These are phyloP conservation scores for Axilococcus clingmanii DNA, from an alignment of 139 green algal genomes.

Conservation along the genomic window DNA sequence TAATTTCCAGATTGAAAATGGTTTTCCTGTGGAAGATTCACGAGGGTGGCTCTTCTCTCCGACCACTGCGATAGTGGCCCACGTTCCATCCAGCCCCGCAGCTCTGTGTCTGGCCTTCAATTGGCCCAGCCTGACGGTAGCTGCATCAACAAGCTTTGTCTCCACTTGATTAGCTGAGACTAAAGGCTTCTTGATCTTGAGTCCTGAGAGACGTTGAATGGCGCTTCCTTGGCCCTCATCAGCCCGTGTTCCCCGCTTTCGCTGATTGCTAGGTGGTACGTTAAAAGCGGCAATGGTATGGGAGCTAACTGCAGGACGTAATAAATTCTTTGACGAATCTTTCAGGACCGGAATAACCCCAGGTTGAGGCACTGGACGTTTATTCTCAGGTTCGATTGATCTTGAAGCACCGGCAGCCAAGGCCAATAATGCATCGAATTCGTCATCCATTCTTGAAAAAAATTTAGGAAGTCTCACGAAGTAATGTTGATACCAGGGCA, in stretches of 20 bases:
- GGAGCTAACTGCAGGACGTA: background rate
- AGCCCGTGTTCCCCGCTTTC: too few relatives aligned
- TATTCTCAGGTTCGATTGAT: too few relatives aligned
- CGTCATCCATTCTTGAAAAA: too few relatives aligned
- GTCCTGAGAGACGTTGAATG: slow-evolving; percentile 10
- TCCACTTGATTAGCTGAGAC: slow-evolving; percentile 30
- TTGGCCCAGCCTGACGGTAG: slow-evolving; percentile 17
- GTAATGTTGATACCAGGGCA: too few relatives aligned
- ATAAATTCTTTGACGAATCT: too few relatives aligned
- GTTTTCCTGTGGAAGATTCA: slow-evolving; percentile 10
- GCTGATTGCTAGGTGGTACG: too few relatives aligned
- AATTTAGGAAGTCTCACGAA: too few relatives aligned
- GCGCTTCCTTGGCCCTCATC: slow-evolving; percentile 16
- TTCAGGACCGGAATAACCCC: too few relatives aligned
- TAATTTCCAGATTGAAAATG: slow-evolving; percentile 34
- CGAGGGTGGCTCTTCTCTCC: slow-evolving; percentile 24
- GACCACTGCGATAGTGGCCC: slow-evolving; percentile 30
- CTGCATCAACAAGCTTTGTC: slow-evolving; percentile 9
- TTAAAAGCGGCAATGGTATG: background rate
- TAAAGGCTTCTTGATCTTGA: slow-evolving; percentile 33
- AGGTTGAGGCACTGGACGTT: too few relatives aligned
- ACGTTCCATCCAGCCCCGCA: slow-evolving; percentile 9
- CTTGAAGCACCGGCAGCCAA: too few relatives aligned
- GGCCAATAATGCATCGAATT: too few relatives aligned
- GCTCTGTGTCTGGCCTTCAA: slow-evolving; percentile 8